Evolutionary conservation across 164 flowering plant species (phyloP).

Genomic region (Magnolia kwangsiensis): DNA sequence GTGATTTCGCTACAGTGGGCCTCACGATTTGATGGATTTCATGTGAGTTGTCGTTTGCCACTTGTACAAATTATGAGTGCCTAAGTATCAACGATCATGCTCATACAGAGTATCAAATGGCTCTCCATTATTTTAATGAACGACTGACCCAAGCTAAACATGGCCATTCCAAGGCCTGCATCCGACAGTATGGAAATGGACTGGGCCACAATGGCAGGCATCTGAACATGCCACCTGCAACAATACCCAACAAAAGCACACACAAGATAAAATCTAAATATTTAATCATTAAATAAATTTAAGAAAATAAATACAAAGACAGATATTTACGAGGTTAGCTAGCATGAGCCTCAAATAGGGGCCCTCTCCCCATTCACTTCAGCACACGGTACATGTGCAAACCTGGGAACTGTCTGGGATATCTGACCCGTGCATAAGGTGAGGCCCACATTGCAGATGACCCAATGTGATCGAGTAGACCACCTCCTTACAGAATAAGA

Average conservation of each 20-base stretch:
- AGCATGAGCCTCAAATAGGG: too few relatives aligned
- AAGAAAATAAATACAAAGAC: background rate
- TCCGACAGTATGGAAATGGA: constrained; percentile 93
- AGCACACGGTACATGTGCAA: too few relatives aligned
- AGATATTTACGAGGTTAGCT: background rate
- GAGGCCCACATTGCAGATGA: too few relatives aligned
- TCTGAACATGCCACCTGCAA: constrained; percentile 72
- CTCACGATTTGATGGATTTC: background rate
- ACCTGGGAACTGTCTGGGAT: too few relatives aligned
- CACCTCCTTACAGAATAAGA: too few relatives aligned
- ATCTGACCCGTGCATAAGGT: too few relatives aligned
- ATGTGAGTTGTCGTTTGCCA: background rate
- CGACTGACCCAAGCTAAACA: constrained; percentile 87
- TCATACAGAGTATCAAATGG: background rate
- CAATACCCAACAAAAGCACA: background rate
- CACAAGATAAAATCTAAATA: background rate
- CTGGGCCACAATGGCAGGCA: constrained; percentile 85
- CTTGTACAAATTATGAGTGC: background rate
- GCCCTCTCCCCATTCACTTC: too few relatives aligned
- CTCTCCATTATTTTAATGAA: background rate
- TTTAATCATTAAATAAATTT: too few relatives aligned
- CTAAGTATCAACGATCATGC: background rate
- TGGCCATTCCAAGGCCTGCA: constrained; percentile 99
- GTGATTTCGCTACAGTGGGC: background rate
- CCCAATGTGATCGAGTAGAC: too few relatives aligned